A percentile compares a stretch with the other conserved stretches of the same genome.
Conservation (phyloP, 495 filamentous ascomycete species). For the Xylaria longipes region DNA sequence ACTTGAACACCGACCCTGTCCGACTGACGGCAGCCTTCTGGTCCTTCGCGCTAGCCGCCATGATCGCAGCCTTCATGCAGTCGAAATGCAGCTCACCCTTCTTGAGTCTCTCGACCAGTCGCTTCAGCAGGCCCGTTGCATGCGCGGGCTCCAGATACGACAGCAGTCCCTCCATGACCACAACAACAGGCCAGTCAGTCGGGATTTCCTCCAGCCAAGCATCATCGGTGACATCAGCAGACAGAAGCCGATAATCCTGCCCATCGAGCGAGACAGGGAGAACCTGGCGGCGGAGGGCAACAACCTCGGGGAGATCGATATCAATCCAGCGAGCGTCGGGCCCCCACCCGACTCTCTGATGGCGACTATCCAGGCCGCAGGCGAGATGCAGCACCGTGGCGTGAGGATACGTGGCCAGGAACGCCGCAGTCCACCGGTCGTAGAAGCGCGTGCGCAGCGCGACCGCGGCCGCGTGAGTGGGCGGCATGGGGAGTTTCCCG, state of each 20-base stretch:
- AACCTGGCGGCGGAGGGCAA: constrained; percentile 22
- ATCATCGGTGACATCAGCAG: constrained; percentile 12
- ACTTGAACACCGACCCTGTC: constrained; percentile 23
- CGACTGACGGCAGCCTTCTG: neutral
- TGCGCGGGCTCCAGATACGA: constrained; percentile 22
- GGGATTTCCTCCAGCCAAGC: constrained; percentile 22
- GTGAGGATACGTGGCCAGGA: constrained; percentile 7
- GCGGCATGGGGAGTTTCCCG: constrained; percentile 20
- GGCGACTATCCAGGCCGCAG: constrained; percentile 27
- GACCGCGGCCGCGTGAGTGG: constrained; percentile 7
- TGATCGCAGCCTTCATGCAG: constrained; percentile 10
- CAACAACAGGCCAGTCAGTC: constrained; percentile 8
- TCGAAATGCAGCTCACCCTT: constrained; percentile 24
- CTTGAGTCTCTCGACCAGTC: constrained; percentile 16
- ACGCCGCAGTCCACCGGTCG: constrained; percentile 22
- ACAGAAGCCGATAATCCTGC: constrained; percentile 24
- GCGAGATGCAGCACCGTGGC: constrained; percentile 27
- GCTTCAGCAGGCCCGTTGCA: constrained; percentile 7
- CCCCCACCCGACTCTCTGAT: constrained; percentile 24
- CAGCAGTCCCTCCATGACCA: constrained; percentile 28
- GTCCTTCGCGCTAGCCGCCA: constrained; percentile 2
- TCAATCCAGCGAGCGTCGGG: constrained; percentile 23
- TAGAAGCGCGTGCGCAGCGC: constrained; percentile 24
- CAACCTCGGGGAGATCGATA: constrained; percentile 28
- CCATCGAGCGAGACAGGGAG: constrained; percentile 15